Evolutionary conservation across 2,329 filamentous ascomycete species (phyloP), one percentile per base, ranked within the genome.

Genomic region (Laburnicola sp.): DNA sequence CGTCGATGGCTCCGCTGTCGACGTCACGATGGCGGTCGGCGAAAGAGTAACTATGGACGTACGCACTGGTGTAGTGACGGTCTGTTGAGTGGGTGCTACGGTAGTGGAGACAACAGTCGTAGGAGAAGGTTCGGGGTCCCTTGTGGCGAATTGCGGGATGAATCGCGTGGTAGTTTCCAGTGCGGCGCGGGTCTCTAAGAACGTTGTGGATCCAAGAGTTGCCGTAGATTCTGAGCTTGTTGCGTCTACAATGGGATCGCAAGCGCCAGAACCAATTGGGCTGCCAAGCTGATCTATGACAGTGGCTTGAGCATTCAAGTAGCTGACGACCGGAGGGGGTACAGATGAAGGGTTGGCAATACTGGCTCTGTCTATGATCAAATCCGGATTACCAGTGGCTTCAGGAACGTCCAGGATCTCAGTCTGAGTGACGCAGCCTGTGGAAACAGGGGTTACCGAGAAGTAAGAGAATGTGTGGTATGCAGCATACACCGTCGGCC

Each of bases 381-480:
- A 53, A 1, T 63, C 40, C 0, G 56, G 34, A n/a, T 57, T 67
- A 30, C 59, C 48, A 0, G 70, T 72, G 2, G 70, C 66, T 1
- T 58, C 45, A 2, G 69, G 63, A 4, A 72, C 44, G 1, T 43
- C 37, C 26, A 73, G 44, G 1, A 45, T 58, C 0, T 55, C 27
- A 0, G 48, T 64, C 1, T 46, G 32, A n/a, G 38, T 64, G 2
- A 53, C 30, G 39, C 70, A 73, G 21, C 34, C 53, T 22, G 61
- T 55, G 0, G 45, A 55, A 5, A 69, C 22, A 1, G 67, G 48
- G 6, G 54, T 53, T 5, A 70, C 62, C 4, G 54, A 54, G 3
- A 69, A 41, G 23, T 65, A 61, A 22, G 58, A 69, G 44, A 71
- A 72, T 1, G 62, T 62, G 8, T 49, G 54, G 30, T 73, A 73